Percentiles rank a stretch among this genome's conserved stretches.
Conservation (phyloP, 1,284 basidiomycete species). For the Austroboletus niveus region DNA sequence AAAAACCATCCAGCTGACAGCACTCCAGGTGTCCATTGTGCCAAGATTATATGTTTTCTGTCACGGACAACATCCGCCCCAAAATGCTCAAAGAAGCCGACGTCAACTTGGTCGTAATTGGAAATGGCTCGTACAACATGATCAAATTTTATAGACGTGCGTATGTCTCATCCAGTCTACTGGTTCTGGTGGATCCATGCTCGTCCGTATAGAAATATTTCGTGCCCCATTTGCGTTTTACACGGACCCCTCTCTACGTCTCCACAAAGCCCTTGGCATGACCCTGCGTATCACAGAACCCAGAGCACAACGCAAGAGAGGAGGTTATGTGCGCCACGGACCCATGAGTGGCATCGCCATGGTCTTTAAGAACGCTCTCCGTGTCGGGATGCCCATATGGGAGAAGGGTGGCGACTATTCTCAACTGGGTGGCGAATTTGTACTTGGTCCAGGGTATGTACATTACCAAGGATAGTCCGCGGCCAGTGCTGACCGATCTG, state of each 20-base stretch:
- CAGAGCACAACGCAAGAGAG: constrained; percentile 36
- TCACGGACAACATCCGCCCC: constrained; percentile 51
- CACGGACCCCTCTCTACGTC: constrained; percentile 70
- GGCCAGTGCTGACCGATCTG: constrained; percentile 10
- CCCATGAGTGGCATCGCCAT: constrained; percentile 63
- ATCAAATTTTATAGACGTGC: constrained; percentile 66
- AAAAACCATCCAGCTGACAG: constrained; percentile 10
- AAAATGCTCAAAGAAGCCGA: constrained; percentile 53
- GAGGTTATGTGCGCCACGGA: constrained; percentile 66
- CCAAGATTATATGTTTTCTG: constrained; percentile 80
- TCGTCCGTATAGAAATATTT: constrained; percentile 51
- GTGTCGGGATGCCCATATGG: constrained; percentile 74
- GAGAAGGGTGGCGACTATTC: constrained; percentile 73
- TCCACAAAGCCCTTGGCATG: constrained; percentile 80
- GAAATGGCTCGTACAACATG: constrained; percentile 74
- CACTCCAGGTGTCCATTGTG: constrained; percentile 64
- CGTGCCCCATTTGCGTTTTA: constrained; percentile 63
- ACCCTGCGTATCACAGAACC: constrained; percentile 47
- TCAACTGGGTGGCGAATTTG: constrained; percentile 88
- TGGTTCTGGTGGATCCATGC: not conserved
- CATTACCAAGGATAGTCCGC: not conserved
- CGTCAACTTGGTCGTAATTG: constrained; percentile 67
- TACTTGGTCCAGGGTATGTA: constrained; percentile 72
- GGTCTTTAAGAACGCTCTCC: constrained; percentile 66
- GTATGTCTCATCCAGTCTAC: constrained; percentile 26